Evolutionary conservation across 2,329 filamentous ascomycete genomes (phyloP), one percentile per base, ranked within the genome.

Genomic region (Paraphoma chrysanthemicola): DNA sequence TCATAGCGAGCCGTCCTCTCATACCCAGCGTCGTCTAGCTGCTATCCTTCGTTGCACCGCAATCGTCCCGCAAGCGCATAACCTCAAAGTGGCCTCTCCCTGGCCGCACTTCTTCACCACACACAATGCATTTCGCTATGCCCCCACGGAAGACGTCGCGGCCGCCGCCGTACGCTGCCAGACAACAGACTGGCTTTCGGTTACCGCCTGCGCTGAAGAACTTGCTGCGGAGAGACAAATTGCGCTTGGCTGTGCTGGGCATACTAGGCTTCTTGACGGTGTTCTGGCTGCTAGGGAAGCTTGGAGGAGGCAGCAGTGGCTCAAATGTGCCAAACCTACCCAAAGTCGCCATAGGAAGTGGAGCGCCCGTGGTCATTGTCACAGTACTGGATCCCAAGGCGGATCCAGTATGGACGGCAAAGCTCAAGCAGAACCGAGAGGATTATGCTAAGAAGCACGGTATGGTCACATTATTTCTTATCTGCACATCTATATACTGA

Each of bases 361-460:
- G 73, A 5, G 78, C 87, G 36, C 77, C 81, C 29, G 82, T 87
- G 17, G 93, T 98, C 31, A 81, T 99, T 48, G 91, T 99, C 58
- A 97, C 95, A 1, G 87, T 94, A 8, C 78, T 97, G 53, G 91
- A 97, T 73, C 84, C 87, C 56, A 81, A 82, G 49, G 81, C 89
- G 67, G 87, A 86, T 70, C 80, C 86, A 33, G 82, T 81, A 42
- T 96, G 94, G 78, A 82, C 90, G 53, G 82, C 89, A 55, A 87
- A 87, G 68, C 86, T 99, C 60, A 89, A 87, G 73, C 86, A 91
- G 66, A 99, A 99, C 77, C 83, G 95, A 67, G 84, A 90, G 70
- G 85, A 90, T 60, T 99, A 98, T 78, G 95, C 94, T 7, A 85
- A 86, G 62, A 89, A 86, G 73, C 93, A 98, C 79, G 94, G 93